Evolutionary conservation across 176 grass and related monocot species (phyloP), one percentile per base, ranked within the genome.

Genomic region (Aegilops longissima): DNA sequence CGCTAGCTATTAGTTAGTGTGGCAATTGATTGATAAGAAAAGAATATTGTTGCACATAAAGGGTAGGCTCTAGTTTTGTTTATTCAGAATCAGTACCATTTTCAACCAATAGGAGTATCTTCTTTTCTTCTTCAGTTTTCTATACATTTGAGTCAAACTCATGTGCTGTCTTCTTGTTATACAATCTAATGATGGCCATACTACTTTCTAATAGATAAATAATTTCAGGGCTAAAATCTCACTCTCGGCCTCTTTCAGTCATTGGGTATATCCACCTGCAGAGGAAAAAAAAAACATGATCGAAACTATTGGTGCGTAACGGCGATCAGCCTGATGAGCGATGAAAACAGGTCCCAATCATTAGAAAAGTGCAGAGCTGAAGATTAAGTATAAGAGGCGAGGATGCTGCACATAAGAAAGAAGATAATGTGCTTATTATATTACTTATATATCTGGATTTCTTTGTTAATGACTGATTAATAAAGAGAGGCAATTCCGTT

Each of bases 311-410:
- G 54, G 6, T 45, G 36, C 8, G 12, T 61, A 80, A 44, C 58
- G 59, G 24, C 13, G 84, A 66, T 2, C 88, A 90, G 79, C 65
- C 79, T 79, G 73, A 18, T 31, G 73, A 85, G 2, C 2, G 1
- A 56, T 56, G 52, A 58, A 21, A 85, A 81, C 61, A 20, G 76
- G 40, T 83, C 72, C 56, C 33, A 83, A 90, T 90, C 89, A 83
- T 90, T 54, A 58, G 56, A 83, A 83, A 73, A 77, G 72, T 5
- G 23, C 39, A 8, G 12, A 20, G 3, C 5, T 56, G 17, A 23
- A 72, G 42, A 61, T 65, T 31, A 30, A 83, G 29, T 75, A 58
- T 17, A 17, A 35, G 30, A 54, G 12, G 24, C 36, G 30, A 27
- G 51, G 17, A 25, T 84, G 59, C 17, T 74, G 76, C 66, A 23